Evolutionary conservation across 2,329 filamentous ascomycete species (phyloP), one percentile per base, ranked within the genome.

Genomic region (Penicillium sp.): DNA sequence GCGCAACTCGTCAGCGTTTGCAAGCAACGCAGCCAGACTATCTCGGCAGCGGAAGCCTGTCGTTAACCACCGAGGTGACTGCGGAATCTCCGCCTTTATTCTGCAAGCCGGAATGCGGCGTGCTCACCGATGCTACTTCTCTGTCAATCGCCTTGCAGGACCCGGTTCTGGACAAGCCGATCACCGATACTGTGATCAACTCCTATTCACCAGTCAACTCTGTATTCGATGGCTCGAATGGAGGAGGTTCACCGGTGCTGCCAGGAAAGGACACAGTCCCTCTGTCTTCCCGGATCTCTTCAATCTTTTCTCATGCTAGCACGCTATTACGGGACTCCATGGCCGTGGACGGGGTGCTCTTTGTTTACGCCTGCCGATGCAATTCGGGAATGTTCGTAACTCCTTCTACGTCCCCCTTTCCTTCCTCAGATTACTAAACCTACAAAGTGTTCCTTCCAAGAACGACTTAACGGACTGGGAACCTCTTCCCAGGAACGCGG

Each of bases 271-370:
- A 51, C 1, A 51, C 52, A 5, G 38, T 64, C 13, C 66, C 69
- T 2, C 47, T 50, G 49, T 17, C 63, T 56, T 7, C 60, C 61
- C 4, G 66, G 64, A 8, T 56, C 68, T 8, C 64, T 5, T 38
- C 47, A 26, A 15, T 82, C 2, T 81, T 82, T 45, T 74, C 78
- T 0, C 77, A 75, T 35, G 82, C 81, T 5, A 78, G 80, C 23
- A 69, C 73, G 5, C 72, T 82, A 2, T 72, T 83, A 13, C 71
- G 75, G 4, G 70, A 79, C 30, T 76, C 75, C 0, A 69, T 82
- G 46, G 75, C 80, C 29, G 66, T 79, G 0, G 76, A 78, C 19
- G 79, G 79, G 3, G 66, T 68, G 5, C 65, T 74, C 1, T 75
- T 76, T 19, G 63, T 79, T 2, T 58, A 67, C 55, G 60, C 67